Base-by-base conservation (phyloP, 2,329 filamentous ascomycete species). In the Chaetomium sp. region DNA sequence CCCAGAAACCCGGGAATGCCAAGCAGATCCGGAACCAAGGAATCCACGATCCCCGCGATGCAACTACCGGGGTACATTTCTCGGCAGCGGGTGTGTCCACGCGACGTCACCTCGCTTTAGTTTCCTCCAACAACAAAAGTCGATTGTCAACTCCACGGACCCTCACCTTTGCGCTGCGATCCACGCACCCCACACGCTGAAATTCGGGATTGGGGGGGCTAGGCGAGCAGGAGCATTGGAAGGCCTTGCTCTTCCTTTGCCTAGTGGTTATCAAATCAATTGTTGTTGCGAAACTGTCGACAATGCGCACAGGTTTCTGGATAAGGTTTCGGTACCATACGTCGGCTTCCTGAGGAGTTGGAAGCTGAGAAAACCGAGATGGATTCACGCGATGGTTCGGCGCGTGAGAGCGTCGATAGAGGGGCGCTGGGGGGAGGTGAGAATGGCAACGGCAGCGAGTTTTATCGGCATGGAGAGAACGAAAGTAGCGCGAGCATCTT, bases 401-500 rank as follows among this genome's bases (percentile, higher is more conserved):
- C 62, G 32, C 56, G 34, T 46, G 61, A 61, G 57, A 40, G 49
- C 59, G 37, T 59, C 59, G 19, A 44, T 56, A 32, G 41, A 11
- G 11, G 4, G 9, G 38, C 5, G 54, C 47, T 64, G 62, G 57
- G 19, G 19, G 19, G 19, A 27, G 19, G 56, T 48, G 43, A 60
- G 56, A 32, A 49, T 51, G 57, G 46, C 58, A 64, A 14, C 12
- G 14, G 19, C 12, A 6, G 35, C 7, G 48, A n/a, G 4, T 68
- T 88, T 59, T 89, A 89, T 70, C 77, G 85, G 53, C 77, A 86
- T 54, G 78, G 78, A 62, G 87, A 85, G 51, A 89, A 89, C 66
- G 77, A 84, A 65, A 90, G 87, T 73, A 84, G 79, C 71, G 78
- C 85, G 38, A 95, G 89, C 72, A 86, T 96, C 64, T 86, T 96